These are phyloP conservation scores for Ophiostoma perfectum DNA, from an alignment of 2,329 filamentous ascomycete genomes.

Conservation along the genomic window DNA sequence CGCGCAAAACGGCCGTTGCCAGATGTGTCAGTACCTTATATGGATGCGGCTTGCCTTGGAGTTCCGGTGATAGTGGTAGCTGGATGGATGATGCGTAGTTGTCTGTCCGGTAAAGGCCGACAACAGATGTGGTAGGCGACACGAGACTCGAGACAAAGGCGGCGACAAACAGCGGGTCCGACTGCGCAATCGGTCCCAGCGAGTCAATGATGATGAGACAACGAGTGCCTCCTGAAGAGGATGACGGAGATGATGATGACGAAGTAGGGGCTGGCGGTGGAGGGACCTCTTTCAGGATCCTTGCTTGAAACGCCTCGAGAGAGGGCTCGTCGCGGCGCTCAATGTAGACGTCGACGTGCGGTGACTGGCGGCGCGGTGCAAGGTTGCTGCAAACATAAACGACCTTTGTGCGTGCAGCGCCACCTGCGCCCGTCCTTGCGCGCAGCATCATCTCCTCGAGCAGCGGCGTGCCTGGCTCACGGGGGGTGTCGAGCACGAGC, in stretches of 20 bases:
- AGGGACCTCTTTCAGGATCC: slow-evolving; percentile 42
- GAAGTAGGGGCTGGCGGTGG: background rate
- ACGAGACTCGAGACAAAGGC: slow-evolving; percentile 66
- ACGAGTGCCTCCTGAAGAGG: slow-evolving; percentile 17
- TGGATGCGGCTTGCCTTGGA: slow-evolving; percentile 61
- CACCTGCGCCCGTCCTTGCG: slow-evolving; percentile 66
- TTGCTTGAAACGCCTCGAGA: slow-evolving; percentile 51
- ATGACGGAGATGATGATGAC: background rate
- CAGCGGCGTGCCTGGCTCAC: slow-evolving; percentile 69
- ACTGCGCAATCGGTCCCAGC: slow-evolving; percentile 60
- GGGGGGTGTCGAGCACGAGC: slow-evolving; percentile 74
- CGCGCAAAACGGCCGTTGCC: slow-evolving; percentile 76
- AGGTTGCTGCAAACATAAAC: slow-evolving; percentile 65
- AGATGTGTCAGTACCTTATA: slow-evolving; percentile 73
- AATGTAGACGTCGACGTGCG: slow-evolving; percentile 62
- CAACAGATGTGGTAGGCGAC: slow-evolving; percentile 61
- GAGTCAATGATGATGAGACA: slow-evolving; percentile 74
- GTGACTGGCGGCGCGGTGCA: slow-evolving; percentile 61
- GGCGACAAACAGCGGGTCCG: slow-evolving; percentile 53
- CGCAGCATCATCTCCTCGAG: slow-evolving; percentile 68
- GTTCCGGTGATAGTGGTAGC: slow-evolving; percentile 20
- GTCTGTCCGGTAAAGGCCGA: slow-evolving; percentile 79
- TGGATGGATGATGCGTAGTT: background rate
- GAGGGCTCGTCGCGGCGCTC: slow-evolving; percentile 56
- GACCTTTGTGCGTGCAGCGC: slow-evolving; percentile 34